These are phyloP conservation scores for Microascus cirrosus DNA, from an alignment of 2,329 filamentous ascomycete species.

Conservation along the genomic window DNA sequence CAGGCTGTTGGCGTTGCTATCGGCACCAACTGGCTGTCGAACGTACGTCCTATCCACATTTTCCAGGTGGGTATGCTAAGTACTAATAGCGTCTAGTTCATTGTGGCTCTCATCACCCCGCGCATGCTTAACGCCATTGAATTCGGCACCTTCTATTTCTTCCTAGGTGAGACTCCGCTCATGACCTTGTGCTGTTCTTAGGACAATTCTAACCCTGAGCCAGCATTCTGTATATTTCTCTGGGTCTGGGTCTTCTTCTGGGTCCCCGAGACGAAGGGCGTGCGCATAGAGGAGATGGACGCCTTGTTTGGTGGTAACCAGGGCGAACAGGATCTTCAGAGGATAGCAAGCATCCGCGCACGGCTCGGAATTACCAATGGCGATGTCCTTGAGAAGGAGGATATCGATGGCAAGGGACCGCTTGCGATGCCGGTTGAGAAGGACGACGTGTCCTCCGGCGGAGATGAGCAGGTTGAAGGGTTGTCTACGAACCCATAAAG, in stretches of 20 bases:
- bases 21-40: conserved; percentile 8
- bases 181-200: neutral
- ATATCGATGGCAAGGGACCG: conserved; percentile 37
- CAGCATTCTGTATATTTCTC: conserved; percentile 6
- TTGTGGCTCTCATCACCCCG: conserved; percentile 7
- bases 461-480: too few species aligned
- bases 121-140: conserved; percentile 6
- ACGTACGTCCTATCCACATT: neutral
- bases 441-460: too few species aligned
- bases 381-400: conserved; percentile 5
- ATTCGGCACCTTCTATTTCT: conserved; percentile 8
- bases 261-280: conserved; percentile 45
- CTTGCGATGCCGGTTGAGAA: conserved; percentile 19
- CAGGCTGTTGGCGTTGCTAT: conserved; percentile 42
- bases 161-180: conserved; percentile 2
- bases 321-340: neutral
- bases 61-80: neutral
- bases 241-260: conserved; percentile 7
- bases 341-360: neutral
- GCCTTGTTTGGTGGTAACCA: conserved; percentile 22
- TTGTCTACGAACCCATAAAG: too few species aligned
- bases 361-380: conserved; percentile 4
- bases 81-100: conserved; percentile 5
- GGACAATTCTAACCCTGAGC: neutral
- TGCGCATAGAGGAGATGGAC: conserved; percentile 47